These are phyloP conservation scores for Balakata baccata DNA, from an alignment of 345 rosid genomes.

Conservation along the genomic window DNA sequence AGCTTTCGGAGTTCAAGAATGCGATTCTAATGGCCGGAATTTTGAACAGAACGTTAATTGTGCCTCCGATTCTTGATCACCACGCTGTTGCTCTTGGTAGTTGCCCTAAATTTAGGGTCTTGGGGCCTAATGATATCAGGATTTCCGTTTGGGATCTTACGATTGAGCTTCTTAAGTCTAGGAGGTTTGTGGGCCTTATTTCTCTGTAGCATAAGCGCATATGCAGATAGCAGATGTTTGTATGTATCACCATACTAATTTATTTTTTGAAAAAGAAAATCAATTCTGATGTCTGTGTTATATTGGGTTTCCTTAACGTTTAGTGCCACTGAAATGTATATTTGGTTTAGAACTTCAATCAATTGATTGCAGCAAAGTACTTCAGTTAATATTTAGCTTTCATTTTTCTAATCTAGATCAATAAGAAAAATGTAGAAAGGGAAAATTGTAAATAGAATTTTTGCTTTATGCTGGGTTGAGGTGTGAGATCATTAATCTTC, in stretches of 20 bases:
- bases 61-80: slow-evolving; percentile 89
- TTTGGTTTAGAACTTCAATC: not conserved
- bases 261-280: not conserved
- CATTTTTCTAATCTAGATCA: not conserved
- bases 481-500: not conserved
- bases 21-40: slow-evolving; percentile 67
- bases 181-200: no score
- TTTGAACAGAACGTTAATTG: slow-evolving; percentile 71
- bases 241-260: not conserved
- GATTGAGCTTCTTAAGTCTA: slow-evolving; percentile 52
- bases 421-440: not conserved
- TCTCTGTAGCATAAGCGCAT: no score
- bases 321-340: not conserved
- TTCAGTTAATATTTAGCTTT: not conserved
- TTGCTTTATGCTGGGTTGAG: not conserved
- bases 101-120: slow-evolving; percentile 93
- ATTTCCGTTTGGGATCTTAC: slow-evolving; percentile 66
- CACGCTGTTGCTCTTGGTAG: slow-evolving; percentile 93
- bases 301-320: not conserved
- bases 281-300: not conserved
- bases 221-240: not conserved
- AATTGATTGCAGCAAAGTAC: not conserved
- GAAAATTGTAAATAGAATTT: not conserved
- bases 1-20: slow-evolving; percentile 83
- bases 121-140: slow-evolving; percentile 49